Evolutionary conservation across 2,329 filamentous ascomycete genomes (phyloP), one percentile per base, ranked within the genome.

Genomic region (Lachnellula hyalina): DNA sequence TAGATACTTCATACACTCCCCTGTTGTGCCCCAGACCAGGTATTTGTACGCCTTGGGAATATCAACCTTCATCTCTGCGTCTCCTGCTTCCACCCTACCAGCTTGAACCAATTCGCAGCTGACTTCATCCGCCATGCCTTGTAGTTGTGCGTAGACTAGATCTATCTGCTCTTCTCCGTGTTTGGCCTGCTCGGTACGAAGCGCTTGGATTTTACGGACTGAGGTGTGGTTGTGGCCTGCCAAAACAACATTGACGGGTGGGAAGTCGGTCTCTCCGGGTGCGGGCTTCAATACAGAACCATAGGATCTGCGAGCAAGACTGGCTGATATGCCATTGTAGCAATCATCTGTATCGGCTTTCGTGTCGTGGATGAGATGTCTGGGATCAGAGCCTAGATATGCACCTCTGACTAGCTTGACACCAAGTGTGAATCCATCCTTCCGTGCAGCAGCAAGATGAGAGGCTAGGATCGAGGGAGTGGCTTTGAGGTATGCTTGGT

Each of bases 51-150:
- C 76, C 51, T 73, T 70, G 0, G 76, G 68, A 35, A 86, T 72
- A 58, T 86, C 77, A 9, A 85, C 72, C 25, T 62, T 58, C 25
- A 41, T 47, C 21, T 52, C 19, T 3, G 19, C 19, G 19, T 3
- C 47, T 15, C 47, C 52, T 11, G 46, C 56, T 58, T 79, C 50
- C 2, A 55, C 47, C 42, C 60, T 53, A 1, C 56, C 59, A 25
- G 55, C 59, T 32, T 65, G 60, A 1, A 70, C 65, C 2, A 86
- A 72, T 68, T 84, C 81, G 67, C 82, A 85, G 69, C 86, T 90
- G 51, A 97, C 84, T 68, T 96, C 92, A 64, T 97, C 93, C 1
- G 93, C 93, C 93, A 97, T 97, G 41, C 93, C 92, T 75, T 93
- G 88, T 1, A 96, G 81, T 73, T 96, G 92, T 2, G 88, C 88